These are phyloP conservation scores for Xylariaceae sp. DNA, from an alignment of 2,329 filamentous ascomycete species.

Conservation along the genomic window DNA sequence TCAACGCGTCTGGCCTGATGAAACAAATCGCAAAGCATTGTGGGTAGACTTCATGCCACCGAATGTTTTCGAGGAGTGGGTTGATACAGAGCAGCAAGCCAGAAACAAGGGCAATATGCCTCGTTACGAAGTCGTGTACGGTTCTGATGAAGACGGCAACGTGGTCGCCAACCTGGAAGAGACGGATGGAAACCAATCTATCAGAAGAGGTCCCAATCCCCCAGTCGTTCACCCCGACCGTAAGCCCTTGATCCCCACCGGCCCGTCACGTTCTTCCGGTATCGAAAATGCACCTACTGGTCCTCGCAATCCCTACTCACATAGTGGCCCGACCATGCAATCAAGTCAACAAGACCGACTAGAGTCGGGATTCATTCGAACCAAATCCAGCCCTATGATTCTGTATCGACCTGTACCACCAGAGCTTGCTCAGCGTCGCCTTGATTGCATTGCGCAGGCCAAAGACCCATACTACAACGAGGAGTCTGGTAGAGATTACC, in stretches of 20 bases:
- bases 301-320: conserved; percentile 36
- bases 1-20: conserved; percentile 76
- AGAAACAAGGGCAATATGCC: conserved; percentile 40
- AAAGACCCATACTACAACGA: conserved; percentile 40
- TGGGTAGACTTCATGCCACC: conserved; percentile 88
- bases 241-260: conserved; percentile 28
- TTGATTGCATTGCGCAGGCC: conserved; percentile 50
- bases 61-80: conserved; percentile 67
- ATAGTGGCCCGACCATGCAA: conserved; percentile 21
- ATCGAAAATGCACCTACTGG: conserved; percentile 35
- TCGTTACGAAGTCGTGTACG: conserved; percentile 72
- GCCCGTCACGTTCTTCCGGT: conserved; percentile 28
- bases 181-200: conserved; percentile 28
- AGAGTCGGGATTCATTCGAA: conserved; percentile 29
- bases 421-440: conserved; percentile 57
- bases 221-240: conserved; percentile 24
- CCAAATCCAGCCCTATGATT: conserved; percentile 39
- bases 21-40: conserved; percentile 74
- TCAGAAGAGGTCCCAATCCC: conserved; percentile 19
- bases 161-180: conserved; percentile 54
- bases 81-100: conserved; percentile 51
- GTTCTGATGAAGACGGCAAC: conserved; percentile 47
- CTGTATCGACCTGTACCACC: conserved; percentile 54
- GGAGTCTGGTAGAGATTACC: conserved; percentile 48
- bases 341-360: conserved; percentile 21